phyloP scores from a whole-genome alignment of 2,329 filamentous ascomycete species.

The Exophiala oligosperma region DNA sequence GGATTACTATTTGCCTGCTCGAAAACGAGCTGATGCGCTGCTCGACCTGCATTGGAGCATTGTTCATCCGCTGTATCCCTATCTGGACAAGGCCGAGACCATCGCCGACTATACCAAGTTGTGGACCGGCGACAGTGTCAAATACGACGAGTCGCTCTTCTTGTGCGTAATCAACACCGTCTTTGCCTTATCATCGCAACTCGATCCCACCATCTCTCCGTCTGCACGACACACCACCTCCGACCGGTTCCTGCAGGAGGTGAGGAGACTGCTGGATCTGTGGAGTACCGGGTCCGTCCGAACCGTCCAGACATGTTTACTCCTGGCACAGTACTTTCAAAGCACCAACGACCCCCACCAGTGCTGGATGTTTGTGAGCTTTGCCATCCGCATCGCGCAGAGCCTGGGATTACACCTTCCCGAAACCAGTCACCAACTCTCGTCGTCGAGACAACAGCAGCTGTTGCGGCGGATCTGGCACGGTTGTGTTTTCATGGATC shows the following conservation, averaged over 20 bases:
- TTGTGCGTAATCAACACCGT: constrained; percentile 50
- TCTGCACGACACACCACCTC: constrained; percentile 43
- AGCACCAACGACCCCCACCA: constrained; percentile 51
- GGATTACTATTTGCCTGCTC: neutral
- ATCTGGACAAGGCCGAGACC: neutral
- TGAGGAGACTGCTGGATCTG: constrained; percentile 45
- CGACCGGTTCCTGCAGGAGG: constrained; percentile 45
- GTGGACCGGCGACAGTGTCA: neutral
- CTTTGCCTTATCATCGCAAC: constrained; percentile 48
- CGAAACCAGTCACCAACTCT: constrained; percentile 36
- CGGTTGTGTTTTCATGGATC: neutral
- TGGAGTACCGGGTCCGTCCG: constrained; percentile 40
- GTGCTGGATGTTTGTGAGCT: constrained; percentile 52
- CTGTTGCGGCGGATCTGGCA: constrained; percentile 31
- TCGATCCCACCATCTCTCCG: constrained; percentile 42
- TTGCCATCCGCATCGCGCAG: constrained; percentile 50
- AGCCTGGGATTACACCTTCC: constrained; percentile 48
- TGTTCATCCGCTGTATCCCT: neutral
- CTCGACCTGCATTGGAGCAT: neutral
- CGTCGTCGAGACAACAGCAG: constrained; percentile 31
- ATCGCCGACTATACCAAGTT: neutral
- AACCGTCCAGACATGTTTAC: constrained; percentile 48
- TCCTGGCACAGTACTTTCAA: constrained; percentile 53
- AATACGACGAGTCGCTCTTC: constrained; percentile 43
- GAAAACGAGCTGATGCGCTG: neutral